Evolutionary conservation across 2,329 filamentous ascomycete genomes (phyloP).

Genomic region (Ustulina deusta): DNA sequence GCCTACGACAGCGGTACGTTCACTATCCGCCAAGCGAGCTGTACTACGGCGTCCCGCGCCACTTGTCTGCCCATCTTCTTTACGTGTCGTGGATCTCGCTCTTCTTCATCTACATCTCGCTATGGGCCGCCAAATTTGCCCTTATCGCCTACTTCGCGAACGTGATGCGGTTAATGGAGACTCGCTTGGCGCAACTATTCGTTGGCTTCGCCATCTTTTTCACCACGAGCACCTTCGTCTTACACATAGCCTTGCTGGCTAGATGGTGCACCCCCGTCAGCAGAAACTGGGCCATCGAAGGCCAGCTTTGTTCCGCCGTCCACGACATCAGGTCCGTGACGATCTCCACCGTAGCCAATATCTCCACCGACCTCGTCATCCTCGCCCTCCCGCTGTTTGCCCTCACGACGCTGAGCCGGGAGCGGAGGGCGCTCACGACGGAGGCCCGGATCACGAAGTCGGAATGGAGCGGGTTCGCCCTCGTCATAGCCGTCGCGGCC

Average conservation of each 20-base stretch:
- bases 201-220: conserved; percentile 36
- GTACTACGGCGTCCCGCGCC: conserved; percentile 42
- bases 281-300: conserved; percentile 41
- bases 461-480: conserved; percentile 43
- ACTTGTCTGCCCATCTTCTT: conserved; percentile 40
- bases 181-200: conserved; percentile 29
- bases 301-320: conserved; percentile 42
- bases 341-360: conserved; percentile 43
- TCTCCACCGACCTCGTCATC: conserved; percentile 44
- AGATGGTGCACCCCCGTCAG: conserved; percentile 42
- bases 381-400: conserved; percentile 41
- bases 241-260: conserved; percentile 41
- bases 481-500: conserved; percentile 44
- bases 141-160: conserved; percentile 43
- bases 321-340: conserved; percentile 44
- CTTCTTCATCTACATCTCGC: conserved; percentile 45
- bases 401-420: conserved; percentile 34
- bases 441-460: conserved; percentile 35
- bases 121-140: conserved; percentile 45
- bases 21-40: conserved; percentile 38
- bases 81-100: conserved; percentile 46
- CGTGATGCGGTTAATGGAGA: conserved; percentile 37
- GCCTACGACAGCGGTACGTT: conserved; percentile 38
- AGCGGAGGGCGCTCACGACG: conserved; percentile 35
- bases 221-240: conserved; percentile 36